Conservation (phyloP, 23 red algal genomes). For the Gracilaria domingensis region DNA sequence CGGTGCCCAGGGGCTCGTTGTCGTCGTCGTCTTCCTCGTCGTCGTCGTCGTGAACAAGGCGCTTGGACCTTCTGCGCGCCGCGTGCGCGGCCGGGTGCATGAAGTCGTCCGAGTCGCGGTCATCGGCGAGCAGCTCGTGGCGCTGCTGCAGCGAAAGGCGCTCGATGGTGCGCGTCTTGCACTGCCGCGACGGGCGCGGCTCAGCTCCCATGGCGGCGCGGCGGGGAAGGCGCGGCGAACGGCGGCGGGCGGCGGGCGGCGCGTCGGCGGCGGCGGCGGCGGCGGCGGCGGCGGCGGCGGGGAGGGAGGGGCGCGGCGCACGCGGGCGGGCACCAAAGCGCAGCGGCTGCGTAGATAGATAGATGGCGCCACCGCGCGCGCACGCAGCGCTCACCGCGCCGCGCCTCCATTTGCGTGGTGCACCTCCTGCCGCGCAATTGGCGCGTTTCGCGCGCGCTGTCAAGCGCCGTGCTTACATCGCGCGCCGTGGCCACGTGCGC, state of each 20-base stretch:
- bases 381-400: not conserved
- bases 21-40: slow-evolving; percentile 30
- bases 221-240: not conserved
- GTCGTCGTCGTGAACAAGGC: slow-evolving; percentile 28
- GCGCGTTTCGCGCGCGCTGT: not conserved
- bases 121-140: not conserved
- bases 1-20: slow-evolving; percentile 4
- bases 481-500: not conserved
- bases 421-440: slow-evolving; percentile 16
- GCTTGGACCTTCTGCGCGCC: slow-evolving; percentile 9
- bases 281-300: not conserved
- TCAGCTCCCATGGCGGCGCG: slow-evolving; percentile 31
- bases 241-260: not conserved
- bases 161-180: slow-evolving; percentile 28
- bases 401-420: not conserved
- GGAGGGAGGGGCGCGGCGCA: not conserved
- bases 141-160: slow-evolving; percentile 22
- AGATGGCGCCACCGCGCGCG: too few species aligned
- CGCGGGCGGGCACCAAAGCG: too few species aligned
- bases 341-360: too few species aligned
- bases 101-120: not conserved
- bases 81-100: not conserved
- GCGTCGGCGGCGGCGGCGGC: not conserved
- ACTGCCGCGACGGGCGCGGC: slow-evolving; percentile 8
- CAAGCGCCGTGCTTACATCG: not conserved